Evolutionary conservation across 371 early-diverging fungal species (phyloP).

Genomic region (Rhizopus delemar): DNA sequence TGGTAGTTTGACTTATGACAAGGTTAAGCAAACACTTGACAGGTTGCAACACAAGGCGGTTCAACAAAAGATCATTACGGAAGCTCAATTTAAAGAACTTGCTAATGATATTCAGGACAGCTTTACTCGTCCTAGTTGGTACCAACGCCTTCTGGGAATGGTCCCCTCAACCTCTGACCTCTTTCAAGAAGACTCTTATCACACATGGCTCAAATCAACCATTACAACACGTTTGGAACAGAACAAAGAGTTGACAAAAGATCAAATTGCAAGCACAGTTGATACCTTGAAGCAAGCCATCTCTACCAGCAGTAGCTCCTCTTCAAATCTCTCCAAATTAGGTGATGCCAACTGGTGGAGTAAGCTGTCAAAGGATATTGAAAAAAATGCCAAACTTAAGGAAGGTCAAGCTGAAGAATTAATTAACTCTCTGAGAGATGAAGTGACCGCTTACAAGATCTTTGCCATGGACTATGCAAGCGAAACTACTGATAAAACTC

Average conservation of each 20-base stretch:
- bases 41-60: slow-evolving; percentile 23
- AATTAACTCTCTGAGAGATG: slow-evolving; percentile 26
- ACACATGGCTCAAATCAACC: slow-evolving; percentile 32
- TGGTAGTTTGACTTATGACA: slow-evolving; percentile 37
- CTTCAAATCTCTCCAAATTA: slow-evolving; percentile 36
- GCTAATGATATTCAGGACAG: slow-evolving; percentile 30
- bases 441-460: slow-evolving; percentile 48
- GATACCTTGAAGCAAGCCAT: slow-evolving; percentile 28
- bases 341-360: slow-evolving; percentile 41
- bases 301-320: slow-evolving; percentile 13
- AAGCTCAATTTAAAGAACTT: slow-evolving; percentile 38
- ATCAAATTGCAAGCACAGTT: slow-evolving; percentile 27
- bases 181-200: slow-evolving; percentile 25
- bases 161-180: slow-evolving; percentile 6
- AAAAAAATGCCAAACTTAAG: slow-evolving; percentile 33
- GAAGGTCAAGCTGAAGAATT: slow-evolving; percentile 28
- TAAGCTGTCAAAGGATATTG: slow-evolving; percentile 27
- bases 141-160: slow-evolving; percentile 28
- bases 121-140: slow-evolving; percentile 34
- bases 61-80: slow-evolving; percentile 34
- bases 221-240: slow-evolving; percentile 31
- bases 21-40: slow-evolving; percentile 32
- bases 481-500: slow-evolving; percentile 27
- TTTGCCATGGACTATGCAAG: slow-evolving; percentile 50
- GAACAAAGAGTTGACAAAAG: slow-evolving; percentile 32